These are phyloP conservation scores for slime mould (Dictyostelium discoideum) DNA, from an alignment of 78 protist genomes.

Conservation along the genomic window DNA sequence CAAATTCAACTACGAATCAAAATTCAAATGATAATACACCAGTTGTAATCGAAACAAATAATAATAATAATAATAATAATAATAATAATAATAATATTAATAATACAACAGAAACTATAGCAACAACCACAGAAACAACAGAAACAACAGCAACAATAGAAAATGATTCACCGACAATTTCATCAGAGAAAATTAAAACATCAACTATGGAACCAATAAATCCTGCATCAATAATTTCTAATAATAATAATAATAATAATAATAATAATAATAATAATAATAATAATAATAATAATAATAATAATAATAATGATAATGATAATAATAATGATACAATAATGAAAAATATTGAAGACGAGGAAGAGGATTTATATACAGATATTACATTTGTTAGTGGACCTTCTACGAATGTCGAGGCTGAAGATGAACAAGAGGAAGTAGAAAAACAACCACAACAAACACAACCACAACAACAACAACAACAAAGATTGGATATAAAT, in stretches of 20 bases:
- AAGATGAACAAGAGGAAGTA: not conserved
- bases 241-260: not conserved
- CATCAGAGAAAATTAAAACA: not conserved
- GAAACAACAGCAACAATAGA: not conserved
- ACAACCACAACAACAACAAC: not conserved
- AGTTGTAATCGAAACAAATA: too few species aligned
- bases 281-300: too few species aligned
- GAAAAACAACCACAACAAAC: not conserved
- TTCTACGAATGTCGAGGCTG: not conserved
- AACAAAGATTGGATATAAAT: not conserved
- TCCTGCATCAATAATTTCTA: not conserved
- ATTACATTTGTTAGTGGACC: not conserved
- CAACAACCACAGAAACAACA: not conserved
- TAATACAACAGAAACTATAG: not conserved
- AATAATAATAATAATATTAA: too few species aligned
- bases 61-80: too few species aligned
- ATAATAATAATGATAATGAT: too few species aligned
- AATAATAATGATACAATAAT: not conserved
- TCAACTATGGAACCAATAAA: not conserved
- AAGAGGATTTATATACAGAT: not conserved
- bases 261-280: not conserved
- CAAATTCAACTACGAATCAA: too few species aligned
- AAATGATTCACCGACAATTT: not conserved
- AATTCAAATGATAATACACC: not conserved
- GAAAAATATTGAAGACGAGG: not conserved